Evolutionary conservation across 441 rosid genomes (phyloP).

Genomic region (Isatis lusitanica): DNA sequence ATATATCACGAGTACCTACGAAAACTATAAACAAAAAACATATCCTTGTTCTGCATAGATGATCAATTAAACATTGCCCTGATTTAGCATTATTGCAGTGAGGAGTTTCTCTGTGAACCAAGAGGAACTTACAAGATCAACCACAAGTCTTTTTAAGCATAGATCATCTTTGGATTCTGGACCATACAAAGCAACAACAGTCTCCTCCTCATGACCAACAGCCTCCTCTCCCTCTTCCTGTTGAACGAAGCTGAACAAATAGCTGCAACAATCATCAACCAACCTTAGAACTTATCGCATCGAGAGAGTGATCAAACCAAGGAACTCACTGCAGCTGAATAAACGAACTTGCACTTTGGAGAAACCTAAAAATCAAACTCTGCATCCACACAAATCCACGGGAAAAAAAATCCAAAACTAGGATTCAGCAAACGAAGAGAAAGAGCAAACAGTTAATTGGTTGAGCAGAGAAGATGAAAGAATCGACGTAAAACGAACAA

Average conservation of each 20-base stretch:
- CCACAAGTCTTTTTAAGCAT: constrained; percentile 41
- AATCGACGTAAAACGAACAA: too few relatives aligned
- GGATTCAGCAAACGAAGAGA: too few relatives aligned
- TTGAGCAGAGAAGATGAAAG: too few relatives aligned
- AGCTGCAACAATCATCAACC: neutral
- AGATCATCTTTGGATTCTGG: constrained; percentile 32
- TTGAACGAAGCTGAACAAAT: too few relatives aligned
- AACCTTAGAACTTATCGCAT: too few relatives aligned
- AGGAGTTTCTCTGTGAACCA: neutral
- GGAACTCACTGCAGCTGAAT: constrained; percentile 22
- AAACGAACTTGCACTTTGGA: too few relatives aligned
- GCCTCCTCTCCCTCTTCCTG: too few relatives aligned
- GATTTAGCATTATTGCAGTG: neutral
- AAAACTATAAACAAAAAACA: neutral
- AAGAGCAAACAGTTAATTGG: too few relatives aligned
- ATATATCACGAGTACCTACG: too few relatives aligned
- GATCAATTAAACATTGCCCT: neutral
- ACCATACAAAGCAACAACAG: neutral
- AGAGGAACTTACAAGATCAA: constrained; percentile 52
- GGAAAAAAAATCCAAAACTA: too few relatives aligned
- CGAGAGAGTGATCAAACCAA: neutral
- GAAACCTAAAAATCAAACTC: too few relatives aligned
- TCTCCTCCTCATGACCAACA: constrained; percentile 1
- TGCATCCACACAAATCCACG: too few relatives aligned
- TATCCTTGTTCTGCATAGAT: neutral